Conservation (phyloP, 768 basidiomycete species). For the Holtermanniella nyarrowii region DNA sequence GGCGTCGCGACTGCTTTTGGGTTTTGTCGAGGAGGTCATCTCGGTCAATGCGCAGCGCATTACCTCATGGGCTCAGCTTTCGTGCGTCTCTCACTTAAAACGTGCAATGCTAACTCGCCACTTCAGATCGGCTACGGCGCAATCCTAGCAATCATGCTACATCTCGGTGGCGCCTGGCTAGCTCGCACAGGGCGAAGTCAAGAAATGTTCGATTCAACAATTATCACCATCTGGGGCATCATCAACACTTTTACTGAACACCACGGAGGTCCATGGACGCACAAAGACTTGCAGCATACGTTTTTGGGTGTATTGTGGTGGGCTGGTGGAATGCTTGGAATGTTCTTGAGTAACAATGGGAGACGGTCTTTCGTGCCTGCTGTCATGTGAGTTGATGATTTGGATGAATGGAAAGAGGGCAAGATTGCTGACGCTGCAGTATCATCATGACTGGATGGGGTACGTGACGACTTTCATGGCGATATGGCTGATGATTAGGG, state of each 20-base stretch:
- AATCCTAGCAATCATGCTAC: conserved; percentile 66
- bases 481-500: conserved; percentile 20
- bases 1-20: conserved; percentile 59
- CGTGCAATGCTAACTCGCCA: not conserved
- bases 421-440: conserved; percentile 40
- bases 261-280: conserved; percentile 66
- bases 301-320: conserved; percentile 53
- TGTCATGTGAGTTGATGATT: conserved; percentile 52
- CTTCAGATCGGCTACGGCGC: conserved; percentile 61
- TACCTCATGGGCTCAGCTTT: conserved; percentile 62
- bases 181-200: conserved; percentile 31
- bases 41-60: conserved; percentile 63
- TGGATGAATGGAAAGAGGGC: not conserved
- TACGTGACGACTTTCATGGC: not conserved
- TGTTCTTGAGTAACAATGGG: conserved; percentile 49
- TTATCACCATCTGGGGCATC: conserved; percentile 44
- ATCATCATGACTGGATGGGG: conserved; percentile 85
- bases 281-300: conserved; percentile 51
- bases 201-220: conserved; percentile 41
- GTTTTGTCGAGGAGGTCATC: conserved; percentile 65
- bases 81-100: conserved; percentile 6
- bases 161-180: conserved; percentile 66
- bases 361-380: conserved; percentile 54
- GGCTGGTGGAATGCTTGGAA: conserved; percentile 81
- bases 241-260: conserved; percentile 94